Base-by-base conservation (phyloP, 1,139 yeast species). In the Debaryomycetaceae sp. region DNA sequence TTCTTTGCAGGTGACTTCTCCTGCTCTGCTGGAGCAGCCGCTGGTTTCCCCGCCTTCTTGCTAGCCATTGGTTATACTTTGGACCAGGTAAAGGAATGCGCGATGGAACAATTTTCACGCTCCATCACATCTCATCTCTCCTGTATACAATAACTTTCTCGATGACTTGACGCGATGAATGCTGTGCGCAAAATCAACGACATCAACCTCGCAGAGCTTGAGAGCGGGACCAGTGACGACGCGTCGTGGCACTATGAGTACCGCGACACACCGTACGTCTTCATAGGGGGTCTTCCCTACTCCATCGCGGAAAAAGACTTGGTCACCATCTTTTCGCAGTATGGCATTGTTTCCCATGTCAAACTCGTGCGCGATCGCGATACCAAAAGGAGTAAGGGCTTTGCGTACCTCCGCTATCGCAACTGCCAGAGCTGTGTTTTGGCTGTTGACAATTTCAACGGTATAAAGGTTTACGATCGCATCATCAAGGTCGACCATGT, bases 201-300 rank as follows among this genome's bases (percentile, higher is more conserved):
- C 29, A 66, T 85, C 30, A 85, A 77, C 45, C 73, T 73, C 32
- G 64, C 62, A 35, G 97, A 87, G 47, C 59, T 87, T 16, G 68
- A 64, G 14, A 56, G 58, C 13, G 76, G 77, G n/a, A 68, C 75
- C 1, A 50, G 77, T 0, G 66, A 68, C 25, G 58, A 62, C 5
- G 81, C 80, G 1, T 83, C 95, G 8, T 87, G 97, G 97, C 97
- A 87, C 47, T 67, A 74, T 39, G 95, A 87, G 39, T 85, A 77
- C 47, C 60, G 62, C 20, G 90, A 85, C 39, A 72, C 92, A 0
- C 49, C 58, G n/a, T 62, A 60, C 35, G 47, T 62, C 28, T 69
- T 55, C 44, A 73, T 87, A 19, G 93, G 95, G 1, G 75, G 80
- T n/a, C 51, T 90, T 14, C 78, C 86, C 10, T 54, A 44, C 13